phyloP scores from a whole-genome alignment of 768 basidiomycete species.

The Leccinellum albellum region DNA sequence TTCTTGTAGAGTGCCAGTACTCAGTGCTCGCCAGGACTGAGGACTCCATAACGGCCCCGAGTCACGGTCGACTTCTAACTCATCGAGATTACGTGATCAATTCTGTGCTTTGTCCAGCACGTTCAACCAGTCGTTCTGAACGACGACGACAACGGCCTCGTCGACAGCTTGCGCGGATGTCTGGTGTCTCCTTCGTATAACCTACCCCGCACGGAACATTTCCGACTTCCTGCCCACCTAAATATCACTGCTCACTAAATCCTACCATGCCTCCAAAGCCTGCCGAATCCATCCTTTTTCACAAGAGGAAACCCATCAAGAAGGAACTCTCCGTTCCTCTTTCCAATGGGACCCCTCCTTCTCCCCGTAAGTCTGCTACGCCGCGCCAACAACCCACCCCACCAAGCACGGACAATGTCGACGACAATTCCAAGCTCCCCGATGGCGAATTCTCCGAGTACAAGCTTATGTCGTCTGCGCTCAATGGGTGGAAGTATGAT shows the following conservation, averaged over 20 bases:
- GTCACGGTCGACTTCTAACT: no score
- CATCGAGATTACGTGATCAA: slow-evolving; percentile 27
- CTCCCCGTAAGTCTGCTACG: slow-evolving; percentile 36
- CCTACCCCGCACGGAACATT: neutral
- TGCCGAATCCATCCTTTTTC: slow-evolving; percentile 56
- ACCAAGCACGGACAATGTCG: slow-evolving; percentile 41
- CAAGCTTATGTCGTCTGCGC: slow-evolving; percentile 71
- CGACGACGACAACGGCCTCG: neutral
- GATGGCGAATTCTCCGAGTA: slow-evolving; percentile 72
- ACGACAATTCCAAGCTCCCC: slow-evolving; percentile 54
- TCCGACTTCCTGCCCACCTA: neutral
- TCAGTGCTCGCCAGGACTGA: no score
- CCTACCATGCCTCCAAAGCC: slow-evolving; percentile 28
- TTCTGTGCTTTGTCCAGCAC: neutral
- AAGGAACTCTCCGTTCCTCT: slow-evolving; percentile 15
- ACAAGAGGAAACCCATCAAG: slow-evolving; percentile 53
- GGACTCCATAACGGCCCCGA: no score
- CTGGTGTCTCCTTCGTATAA: neutral
- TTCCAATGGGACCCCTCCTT: slow-evolving; percentile 16
- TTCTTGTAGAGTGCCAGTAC: no score
- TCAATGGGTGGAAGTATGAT: slow-evolving; percentile 89
- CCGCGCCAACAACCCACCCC: slow-evolving; percentile 41
- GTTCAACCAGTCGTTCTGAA: neutral
- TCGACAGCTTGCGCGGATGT: slow-evolving; percentile 5
- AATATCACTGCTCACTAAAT: neutral